Percentiles rank a stretch among this genome's conserved stretches.
Conservation (phyloP, 169 alveolate species). For the Miamiensis avidus region DNA sequence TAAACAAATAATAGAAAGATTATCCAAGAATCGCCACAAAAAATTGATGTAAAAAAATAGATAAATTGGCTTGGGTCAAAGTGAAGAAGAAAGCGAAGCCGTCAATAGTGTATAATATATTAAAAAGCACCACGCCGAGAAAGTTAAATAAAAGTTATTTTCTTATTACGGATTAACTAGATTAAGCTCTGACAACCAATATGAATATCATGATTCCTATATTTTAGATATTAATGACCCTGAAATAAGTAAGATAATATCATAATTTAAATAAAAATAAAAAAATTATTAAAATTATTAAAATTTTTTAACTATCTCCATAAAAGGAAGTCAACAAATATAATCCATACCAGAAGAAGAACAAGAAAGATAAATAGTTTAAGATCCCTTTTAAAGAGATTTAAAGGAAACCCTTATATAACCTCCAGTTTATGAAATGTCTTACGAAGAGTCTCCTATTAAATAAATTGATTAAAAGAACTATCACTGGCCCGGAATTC, state of each 20-base stretch:
- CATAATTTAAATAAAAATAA: not conserved
- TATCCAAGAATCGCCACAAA: not conserved
- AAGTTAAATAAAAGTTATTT: slow-evolving; percentile 10
- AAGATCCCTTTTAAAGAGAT: slow-evolving; percentile 19
- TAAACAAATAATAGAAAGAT: slow-evolving; percentile 1
- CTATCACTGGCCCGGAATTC: not conserved
- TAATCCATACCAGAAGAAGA: not conserved
- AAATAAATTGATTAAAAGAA: slow-evolving; percentile 1
- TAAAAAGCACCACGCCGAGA: slow-evolving; percentile 7
- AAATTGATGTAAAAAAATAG: not conserved
- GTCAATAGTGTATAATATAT: slow-evolving; percentile 1
- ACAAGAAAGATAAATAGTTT: not conserved
- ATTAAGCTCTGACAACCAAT: not conserved
- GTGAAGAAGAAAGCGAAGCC: not conserved
- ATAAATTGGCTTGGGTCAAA: not conserved
- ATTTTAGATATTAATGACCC: not conserved
- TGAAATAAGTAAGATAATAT: not conserved
- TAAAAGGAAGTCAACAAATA: not conserved
- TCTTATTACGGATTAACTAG: slow-evolving; percentile 12
- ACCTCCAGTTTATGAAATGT: not conserved
- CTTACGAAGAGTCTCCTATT: not conserved
- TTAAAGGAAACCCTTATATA: not conserved
- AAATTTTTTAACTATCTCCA: no score
- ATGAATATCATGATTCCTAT: slow-evolving; percentile 3
- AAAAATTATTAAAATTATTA: not conserved